Percentiles rank a stretch among this genome's conserved stretches.
Conservation (phyloP, 192 early-diverging fungal genomes). For the Linnemannia elongata region DNA sequence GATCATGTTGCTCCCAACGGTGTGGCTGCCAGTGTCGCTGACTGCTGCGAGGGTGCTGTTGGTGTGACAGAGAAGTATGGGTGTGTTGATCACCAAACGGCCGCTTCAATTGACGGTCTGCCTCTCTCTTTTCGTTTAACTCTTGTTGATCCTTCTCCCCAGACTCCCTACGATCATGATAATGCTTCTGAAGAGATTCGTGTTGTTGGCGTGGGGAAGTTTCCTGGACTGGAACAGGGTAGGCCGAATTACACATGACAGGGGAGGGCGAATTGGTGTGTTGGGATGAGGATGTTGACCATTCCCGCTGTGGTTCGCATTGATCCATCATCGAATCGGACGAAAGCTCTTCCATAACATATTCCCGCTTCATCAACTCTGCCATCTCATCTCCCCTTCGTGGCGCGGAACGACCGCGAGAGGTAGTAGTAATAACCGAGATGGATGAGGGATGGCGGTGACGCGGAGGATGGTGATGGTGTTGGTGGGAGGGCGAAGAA, state of each 20-base stretch:
- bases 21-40: background rate
- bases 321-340: conserved; percentile 52
- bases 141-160: background rate
- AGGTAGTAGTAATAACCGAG: background rate
- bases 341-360: conserved; percentile 19
- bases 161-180: background rate
- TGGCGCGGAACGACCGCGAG: background rate
- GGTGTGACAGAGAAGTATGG: background rate
- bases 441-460: background rate
- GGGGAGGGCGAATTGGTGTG: conserved; percentile 47
- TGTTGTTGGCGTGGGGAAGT: background rate
- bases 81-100: background rate
- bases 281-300: conserved; percentile 39
- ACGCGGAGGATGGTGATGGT: too few species aligned
- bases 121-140: background rate
- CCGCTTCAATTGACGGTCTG: background rate
- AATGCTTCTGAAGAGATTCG: background rate
- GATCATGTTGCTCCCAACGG: background rate
- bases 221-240: background rate
- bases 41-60: conserved; percentile 4
- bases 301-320: conserved; percentile 37
- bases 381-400: conserved; percentile 1
- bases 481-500: conserved; percentile 9
- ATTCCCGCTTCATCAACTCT: conserved; percentile 16
- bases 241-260: conserved; percentile 14